Conservation (phyloP, 352 stramenopile genomes). For the Phytophthora melonis region DNA sequence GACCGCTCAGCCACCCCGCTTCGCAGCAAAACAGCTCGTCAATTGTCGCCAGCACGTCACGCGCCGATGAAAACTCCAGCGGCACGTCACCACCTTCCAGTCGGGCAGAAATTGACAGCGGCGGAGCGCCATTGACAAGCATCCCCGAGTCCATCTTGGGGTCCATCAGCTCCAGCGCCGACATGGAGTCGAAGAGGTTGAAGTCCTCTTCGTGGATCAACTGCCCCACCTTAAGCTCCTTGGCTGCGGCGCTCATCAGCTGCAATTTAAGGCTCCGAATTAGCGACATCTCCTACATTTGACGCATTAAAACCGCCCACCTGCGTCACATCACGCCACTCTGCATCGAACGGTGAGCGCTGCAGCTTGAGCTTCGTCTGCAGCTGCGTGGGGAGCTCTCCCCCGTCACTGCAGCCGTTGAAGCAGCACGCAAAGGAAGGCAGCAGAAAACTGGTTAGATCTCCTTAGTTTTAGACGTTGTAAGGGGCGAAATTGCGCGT, state of each 20-base stretch:
- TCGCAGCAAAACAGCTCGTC: conserved; percentile 83
- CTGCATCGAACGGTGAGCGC: conserved; percentile 30
- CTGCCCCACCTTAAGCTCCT: conserved; percentile 85
- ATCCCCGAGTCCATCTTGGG: conserved; percentile 95
- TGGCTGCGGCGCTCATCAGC: conserved; percentile 69
- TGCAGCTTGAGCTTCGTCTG: conserved; percentile 44
- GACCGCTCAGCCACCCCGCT: conserved; percentile 84
- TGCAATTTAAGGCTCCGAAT: conserved; percentile 26
- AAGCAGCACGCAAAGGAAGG: conserved; percentile 32
- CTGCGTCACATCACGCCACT: conserved; percentile 65
- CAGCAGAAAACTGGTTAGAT: conserved; percentile 38
- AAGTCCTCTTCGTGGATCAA: conserved; percentile 86
- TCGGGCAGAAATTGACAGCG: conserved; percentile 63
- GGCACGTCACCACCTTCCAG: conserved; percentile 49
- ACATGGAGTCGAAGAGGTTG: conserved; percentile 95
- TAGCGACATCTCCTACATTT: neutral
- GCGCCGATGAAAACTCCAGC: conserved; percentile 71
- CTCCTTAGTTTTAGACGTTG: conserved; percentile 17
- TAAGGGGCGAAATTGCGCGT: conserved; percentile 6
- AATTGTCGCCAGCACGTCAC: conserved; percentile 79
- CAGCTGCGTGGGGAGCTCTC: conserved; percentile 44
- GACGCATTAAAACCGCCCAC: conserved; percentile 21
- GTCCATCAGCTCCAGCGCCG: conserved; percentile 95
- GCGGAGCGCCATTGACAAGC: conserved; percentile 65
- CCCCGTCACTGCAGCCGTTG: conserved; percentile 28